Percentiles rank a stretch among this genome's conserved stretches.
Conservation (phyloP, 352 stramenopile genomes). For the Pythium scleroteichum region DNA sequence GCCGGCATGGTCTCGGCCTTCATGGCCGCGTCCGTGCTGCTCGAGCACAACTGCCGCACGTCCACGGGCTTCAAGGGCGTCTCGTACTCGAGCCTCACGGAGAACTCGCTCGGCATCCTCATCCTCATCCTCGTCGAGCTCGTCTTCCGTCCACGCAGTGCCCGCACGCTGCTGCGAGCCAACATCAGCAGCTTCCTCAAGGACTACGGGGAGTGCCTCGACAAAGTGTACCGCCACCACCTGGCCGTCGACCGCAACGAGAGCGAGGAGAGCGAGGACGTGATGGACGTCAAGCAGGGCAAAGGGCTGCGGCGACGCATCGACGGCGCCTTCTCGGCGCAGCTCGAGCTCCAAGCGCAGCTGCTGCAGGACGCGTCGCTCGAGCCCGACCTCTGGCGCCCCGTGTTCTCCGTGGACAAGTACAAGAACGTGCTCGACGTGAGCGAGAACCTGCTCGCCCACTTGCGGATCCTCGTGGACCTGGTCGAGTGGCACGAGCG, state of each 20-base stretch:
- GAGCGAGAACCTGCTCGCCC: conserved; percentile 53
- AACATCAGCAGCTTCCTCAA: conserved; percentile 58
- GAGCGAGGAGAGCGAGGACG: conserved; percentile 9
- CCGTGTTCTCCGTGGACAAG: conserved; percentile 73
- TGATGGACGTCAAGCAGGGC: conserved; percentile 30
- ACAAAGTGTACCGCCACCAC: conserved; percentile 54
- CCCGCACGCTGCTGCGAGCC: conserved; percentile 45
- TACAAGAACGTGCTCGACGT: conserved; percentile 69
- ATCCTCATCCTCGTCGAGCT: conserved; percentile 65
- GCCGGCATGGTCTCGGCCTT: conserved; percentile 71
- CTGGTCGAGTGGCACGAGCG: conserved; percentile 62
- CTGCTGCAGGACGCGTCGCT: conserved; percentile 60
- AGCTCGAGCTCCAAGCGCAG: conserved; percentile 59
- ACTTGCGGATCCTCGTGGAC: conserved; percentile 62
- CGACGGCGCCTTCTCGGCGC: conserved; percentile 36
- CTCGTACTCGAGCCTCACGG: conserved; percentile 63
- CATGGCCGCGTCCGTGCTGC: conserved; percentile 59
- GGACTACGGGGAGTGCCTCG: conserved; percentile 44
- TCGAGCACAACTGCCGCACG: conserved; percentile 48
- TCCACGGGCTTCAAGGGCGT: conserved; percentile 26
- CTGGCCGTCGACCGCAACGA: conserved; percentile 33
- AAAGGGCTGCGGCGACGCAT: conserved; percentile 48
- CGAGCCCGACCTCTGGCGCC: conserved; percentile 72
- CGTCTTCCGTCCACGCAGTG: conserved; percentile 47
- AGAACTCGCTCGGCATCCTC: conserved; percentile 71